Conservation (phyloP, 805 yeast species). For the Kuraishia piskuri region DNA sequence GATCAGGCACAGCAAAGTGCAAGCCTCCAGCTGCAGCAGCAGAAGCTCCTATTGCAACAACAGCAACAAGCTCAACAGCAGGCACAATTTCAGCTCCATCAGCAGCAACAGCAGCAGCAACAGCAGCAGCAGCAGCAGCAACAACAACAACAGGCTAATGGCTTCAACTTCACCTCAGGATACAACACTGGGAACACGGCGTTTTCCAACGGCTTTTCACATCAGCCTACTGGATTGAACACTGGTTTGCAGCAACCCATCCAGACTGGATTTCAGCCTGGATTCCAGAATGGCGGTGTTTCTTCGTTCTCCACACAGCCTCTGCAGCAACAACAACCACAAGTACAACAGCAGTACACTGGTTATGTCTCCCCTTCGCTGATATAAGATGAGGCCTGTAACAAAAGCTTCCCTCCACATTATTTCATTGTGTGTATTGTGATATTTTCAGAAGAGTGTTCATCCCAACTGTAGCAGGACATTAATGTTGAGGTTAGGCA, state of each 20-base stretch:
- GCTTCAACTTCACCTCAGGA: not conserved
- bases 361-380: constrained; percentile 22
- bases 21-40: constrained; percentile 13
- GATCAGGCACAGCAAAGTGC: constrained; percentile 14
- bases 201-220: not conserved
- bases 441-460: not conserved
- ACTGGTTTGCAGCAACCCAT: constrained; percentile 2
- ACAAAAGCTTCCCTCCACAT: not conserved
- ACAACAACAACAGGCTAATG: constrained; percentile 1
- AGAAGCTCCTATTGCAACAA: constrained; percentile 7
- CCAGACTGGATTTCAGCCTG: constrained; percentile 8
- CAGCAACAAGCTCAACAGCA: constrained; percentile 3
- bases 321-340: not conserved
- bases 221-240: not conserved
- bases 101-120: constrained; percentile 4
- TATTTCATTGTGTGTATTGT: not conserved
- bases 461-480: not conserved
- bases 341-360: not conserved
- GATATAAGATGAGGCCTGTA: constrained; percentile 9
- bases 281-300: not conserved
- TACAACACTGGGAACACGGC: not conserved
- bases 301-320: not conserved
- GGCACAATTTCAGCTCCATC: constrained; percentile 3
- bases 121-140: constrained; percentile 4
- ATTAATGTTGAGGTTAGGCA: not conserved